A percentile compares a stretch with the other conserved stretches of the same genome.
Conservation (phyloP, 345 rosid species). For the Arabis alpina region DNA sequence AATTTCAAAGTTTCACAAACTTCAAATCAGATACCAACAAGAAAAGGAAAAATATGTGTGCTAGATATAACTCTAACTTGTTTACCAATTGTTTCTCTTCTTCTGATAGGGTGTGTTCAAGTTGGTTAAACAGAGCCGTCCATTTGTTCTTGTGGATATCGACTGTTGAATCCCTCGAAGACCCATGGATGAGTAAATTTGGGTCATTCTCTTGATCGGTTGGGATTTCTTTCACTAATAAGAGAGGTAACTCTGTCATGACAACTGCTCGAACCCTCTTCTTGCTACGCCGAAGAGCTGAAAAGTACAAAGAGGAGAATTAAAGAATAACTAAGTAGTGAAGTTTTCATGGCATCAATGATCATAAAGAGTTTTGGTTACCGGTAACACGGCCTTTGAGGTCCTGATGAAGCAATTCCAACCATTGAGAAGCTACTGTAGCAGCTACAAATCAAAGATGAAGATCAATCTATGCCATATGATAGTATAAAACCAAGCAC, state of each 20-base stretch:
- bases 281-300: slow-evolving; percentile 90
- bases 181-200: slow-evolving; percentile 40
- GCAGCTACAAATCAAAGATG: slow-evolving; percentile 67
- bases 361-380: slow-evolving; percentile 30
- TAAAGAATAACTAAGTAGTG: slow-evolving; percentile 10
- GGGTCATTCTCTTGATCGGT: slow-evolving; percentile 57
- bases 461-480: slow-evolving; percentile 18
- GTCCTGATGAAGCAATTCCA: slow-evolving; percentile 90
- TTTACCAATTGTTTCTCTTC: slow-evolving; percentile 93
- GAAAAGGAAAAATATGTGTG: background rate
- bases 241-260: slow-evolving; percentile 72
- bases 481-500: background rate
- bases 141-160: slow-evolving; percentile 71
- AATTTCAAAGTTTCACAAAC: slow-evolving; percentile 31
- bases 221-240: slow-evolving; percentile 74
- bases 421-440: slow-evolving; percentile 88
- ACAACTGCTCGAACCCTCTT: slow-evolving; percentile 82
- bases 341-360: slow-evolving; percentile 7
- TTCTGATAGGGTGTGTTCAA: slow-evolving; percentile 73
- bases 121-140: slow-evolving; percentile 71
- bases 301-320: slow-evolving; percentile 33
- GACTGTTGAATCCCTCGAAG: slow-evolving; percentile 38
- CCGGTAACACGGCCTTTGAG: slow-evolving; percentile 88
- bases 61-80: slow-evolving; percentile 12
- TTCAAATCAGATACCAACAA: slow-evolving; percentile 25